Percentiles rank a stretch among this genome's conserved stretches.
phyloP scores from a whole-genome alignment of 257 asterid species.

The Solanum ossicruentum region DNA sequence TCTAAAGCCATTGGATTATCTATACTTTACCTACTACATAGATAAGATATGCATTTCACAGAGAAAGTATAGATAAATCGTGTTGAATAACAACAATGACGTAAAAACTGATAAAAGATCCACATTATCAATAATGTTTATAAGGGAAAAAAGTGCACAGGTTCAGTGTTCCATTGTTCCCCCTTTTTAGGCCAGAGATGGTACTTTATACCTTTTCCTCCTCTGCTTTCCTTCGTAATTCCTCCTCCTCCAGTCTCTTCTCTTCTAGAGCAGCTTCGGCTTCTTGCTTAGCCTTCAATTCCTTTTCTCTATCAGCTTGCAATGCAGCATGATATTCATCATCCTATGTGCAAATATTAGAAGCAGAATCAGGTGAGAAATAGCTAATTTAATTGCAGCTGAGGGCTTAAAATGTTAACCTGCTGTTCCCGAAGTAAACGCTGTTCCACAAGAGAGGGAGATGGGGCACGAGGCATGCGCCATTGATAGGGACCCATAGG shows the following conservation, averaged over 20 bases:
- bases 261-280: conserved; percentile 85
- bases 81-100: background rate
- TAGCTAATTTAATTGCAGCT: background rate
- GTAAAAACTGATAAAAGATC: background rate
- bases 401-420: conserved; percentile 33
- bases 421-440: conserved; percentile 90
- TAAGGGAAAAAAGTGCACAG: background rate
- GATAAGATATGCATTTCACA: background rate
- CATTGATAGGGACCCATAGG: conserved; percentile 31
- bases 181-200: background rate
- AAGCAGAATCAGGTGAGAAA: conserved; percentile 4
- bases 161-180: background rate
- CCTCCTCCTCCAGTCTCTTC: conserved; percentile 75
- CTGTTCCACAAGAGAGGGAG: conserved; percentile 94
- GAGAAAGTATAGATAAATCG: no score
- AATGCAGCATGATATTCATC: conserved; percentile 88
- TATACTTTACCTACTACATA: background rate
- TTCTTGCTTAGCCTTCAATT: conserved; percentile 87
- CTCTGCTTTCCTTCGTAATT: conserved; percentile 37
- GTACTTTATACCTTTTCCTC: conserved; percentile 50
- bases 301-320: conserved; percentile 98
- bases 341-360: conserved; percentile 38
- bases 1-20: background rate
- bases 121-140: background rate
- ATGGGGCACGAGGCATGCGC: conserved; percentile 67